Evolutionary conservation across 176 grass and related monocot genomes (phyloP).

Genomic region (Thalia dealbata): DNA sequence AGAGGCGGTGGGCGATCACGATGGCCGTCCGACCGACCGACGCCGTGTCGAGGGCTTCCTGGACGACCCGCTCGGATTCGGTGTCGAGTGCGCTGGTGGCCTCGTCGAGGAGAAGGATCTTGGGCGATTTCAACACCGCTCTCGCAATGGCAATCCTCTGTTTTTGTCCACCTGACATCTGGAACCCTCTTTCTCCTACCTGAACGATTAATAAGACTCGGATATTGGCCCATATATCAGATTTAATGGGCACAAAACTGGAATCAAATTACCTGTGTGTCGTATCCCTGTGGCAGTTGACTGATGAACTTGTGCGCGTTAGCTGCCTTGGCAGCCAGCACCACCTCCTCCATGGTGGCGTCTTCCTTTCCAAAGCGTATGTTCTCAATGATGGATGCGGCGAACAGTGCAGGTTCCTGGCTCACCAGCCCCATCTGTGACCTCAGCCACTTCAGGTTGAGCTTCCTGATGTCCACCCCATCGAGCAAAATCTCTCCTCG

Average conservation of each 20-base stretch:
- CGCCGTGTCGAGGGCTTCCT: slow-evolving; percentile 19
- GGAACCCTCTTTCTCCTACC: slow-evolving; percentile 22
- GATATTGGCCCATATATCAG: too few relatives aligned
- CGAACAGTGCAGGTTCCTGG: slow-evolving; percentile 18
- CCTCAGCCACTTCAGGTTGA: slow-evolving; percentile 14
- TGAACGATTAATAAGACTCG: background rate
- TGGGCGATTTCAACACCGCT: slow-evolving; percentile 17
- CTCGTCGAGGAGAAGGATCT: slow-evolving; percentile 25
- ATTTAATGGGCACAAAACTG: too few relatives aligned
- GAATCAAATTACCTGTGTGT: slow-evolving; percentile 1
- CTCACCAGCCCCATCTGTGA: slow-evolving; percentile 23
- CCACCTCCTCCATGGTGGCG: slow-evolving; percentile 6
- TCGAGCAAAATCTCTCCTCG: slow-evolving; percentile 6
- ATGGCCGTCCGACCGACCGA: slow-evolving; percentile 19
- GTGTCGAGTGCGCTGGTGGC: slow-evolving; percentile 24
- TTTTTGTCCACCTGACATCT: slow-evolving; percentile 27
- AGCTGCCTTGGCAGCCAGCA: slow-evolving; percentile 6
- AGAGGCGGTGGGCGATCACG: slow-evolving; percentile 20
- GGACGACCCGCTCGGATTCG: slow-evolving; percentile 20
- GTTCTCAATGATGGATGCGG: slow-evolving; percentile 15
- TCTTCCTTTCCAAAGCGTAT: slow-evolving; percentile 14
- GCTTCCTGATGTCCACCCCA: slow-evolving; percentile 9
- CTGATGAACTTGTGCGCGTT: slow-evolving; percentile 17
- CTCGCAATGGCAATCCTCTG: slow-evolving; percentile 26
- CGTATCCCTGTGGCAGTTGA: slow-evolving; percentile 8